A percentile compares a stretch with the other conserved stretches of the same genome.
These are phyloP conservation scores for Pyrenula aspistea DNA, from an alignment of 495 filamentous ascomycete genomes.

Conservation along the genomic window DNA sequence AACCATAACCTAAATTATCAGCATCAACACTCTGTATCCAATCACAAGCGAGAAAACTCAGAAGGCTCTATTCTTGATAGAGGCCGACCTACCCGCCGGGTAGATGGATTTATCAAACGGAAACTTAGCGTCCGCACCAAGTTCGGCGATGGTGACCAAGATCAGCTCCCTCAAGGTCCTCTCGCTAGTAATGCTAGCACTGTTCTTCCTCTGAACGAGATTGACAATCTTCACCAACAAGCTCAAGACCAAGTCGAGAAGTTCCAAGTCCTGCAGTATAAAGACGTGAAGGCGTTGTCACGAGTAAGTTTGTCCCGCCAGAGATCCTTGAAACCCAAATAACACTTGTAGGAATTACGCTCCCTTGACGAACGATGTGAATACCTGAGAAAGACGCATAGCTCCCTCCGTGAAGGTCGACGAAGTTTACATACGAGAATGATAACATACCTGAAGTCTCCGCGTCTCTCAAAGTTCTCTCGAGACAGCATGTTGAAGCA, in stretches of 20 bases:
- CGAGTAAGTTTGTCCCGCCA: conserved; percentile 27
- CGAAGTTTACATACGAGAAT: conserved; percentile 57
- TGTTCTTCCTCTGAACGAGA: conserved; percentile 32
- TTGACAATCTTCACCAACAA: conserved; percentile 44
- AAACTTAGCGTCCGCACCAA: conserved; percentile 11
- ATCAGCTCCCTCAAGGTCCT: conserved; percentile 10
- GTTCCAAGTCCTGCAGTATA: conserved; percentile 55
- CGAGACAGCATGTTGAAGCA: conserved; percentile 60
- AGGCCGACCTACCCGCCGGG: conserved; percentile 41
- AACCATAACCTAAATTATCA: neutral
- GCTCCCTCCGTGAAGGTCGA: conserved; percentile 51
- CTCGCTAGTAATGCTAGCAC: conserved; percentile 7
- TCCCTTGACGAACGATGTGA: conserved; percentile 59
- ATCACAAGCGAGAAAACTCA: conserved; percentile 29
- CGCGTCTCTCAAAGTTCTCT: conserved; percentile 49
- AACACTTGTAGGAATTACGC: conserved; percentile 42
- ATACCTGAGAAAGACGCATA: conserved; percentile 58
- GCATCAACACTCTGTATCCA: conserved; percentile 11
- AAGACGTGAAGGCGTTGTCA: conserved; percentile 54
- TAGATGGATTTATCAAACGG: conserved; percentile 6
- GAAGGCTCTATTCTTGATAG: conserved; percentile 50
- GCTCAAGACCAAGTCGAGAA: conserved; percentile 49
- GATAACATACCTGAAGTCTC: conserved; percentile 53
- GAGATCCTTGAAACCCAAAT: conserved; percentile 1
- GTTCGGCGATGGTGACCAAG: conserved; percentile 11